phyloP scores from a whole-genome alignment of 345 rosid species.

The Salix caprea region DNA sequence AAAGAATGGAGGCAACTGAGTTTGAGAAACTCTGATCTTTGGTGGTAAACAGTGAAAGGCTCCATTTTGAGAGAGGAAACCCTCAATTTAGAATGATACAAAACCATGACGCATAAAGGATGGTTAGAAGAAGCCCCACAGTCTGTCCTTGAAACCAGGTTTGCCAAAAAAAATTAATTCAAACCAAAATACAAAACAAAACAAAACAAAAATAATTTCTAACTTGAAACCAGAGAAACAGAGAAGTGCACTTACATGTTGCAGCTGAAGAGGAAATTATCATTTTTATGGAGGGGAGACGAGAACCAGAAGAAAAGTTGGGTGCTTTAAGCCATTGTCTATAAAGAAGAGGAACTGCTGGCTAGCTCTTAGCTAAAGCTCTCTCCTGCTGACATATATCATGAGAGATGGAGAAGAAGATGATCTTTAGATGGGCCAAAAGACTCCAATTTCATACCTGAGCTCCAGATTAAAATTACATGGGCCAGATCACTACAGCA shows the following conservation, averaged over 20 bases:
- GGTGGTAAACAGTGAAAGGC: slow-evolving; percentile 21
- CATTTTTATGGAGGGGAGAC: neutral
- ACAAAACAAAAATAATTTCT: neutral
- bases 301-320: neutral
- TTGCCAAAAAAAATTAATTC: neutral
- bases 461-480: neutral
- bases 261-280: neutral
- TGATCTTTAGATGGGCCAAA: neutral
- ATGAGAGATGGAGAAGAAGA: neutral
- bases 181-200: neutral
- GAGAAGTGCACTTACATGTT: neutral
- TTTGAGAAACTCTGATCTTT: slow-evolving; percentile 22
- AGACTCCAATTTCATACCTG: neutral
- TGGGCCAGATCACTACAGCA: neutral
- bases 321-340: neutral
- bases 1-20: slow-evolving; percentile 41
- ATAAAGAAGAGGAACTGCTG: neutral
- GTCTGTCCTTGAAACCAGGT: slow-evolving; percentile 5
- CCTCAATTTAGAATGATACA: slow-evolving; percentile 16
- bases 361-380: neutral
- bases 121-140: neutral
- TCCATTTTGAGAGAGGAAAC: slow-evolving; percentile 17
- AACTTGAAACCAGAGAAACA: neutral
- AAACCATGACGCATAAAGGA: slow-evolving; percentile 6
- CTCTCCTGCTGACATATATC: neutral